These are phyloP conservation scores for Tephrocybe sp. DNA, from an alignment of 768 basidiomycete genomes.

Conservation along the genomic window DNA sequence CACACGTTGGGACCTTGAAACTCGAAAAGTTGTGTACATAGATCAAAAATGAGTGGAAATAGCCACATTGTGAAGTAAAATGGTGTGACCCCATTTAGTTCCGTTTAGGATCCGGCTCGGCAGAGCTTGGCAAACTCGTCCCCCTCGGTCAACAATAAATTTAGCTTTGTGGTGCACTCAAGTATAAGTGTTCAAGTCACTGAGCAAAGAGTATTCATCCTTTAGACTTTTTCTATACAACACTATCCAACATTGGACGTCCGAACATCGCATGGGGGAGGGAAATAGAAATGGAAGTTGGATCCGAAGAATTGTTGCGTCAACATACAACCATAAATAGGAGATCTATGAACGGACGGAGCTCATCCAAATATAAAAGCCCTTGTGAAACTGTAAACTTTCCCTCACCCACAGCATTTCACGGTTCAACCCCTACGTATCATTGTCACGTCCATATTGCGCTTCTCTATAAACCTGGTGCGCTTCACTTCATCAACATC, in stretches of 20 bases:
- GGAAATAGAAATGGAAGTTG: neutral
- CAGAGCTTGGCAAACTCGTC: constrained; percentile 1
- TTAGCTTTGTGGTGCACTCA: too few relatives aligned
- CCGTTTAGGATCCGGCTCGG: constrained; percentile 8
- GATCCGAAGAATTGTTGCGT: constrained; percentile 9
- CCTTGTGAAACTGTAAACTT: neutral
- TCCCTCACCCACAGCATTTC: neutral
- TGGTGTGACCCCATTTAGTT: neutral
- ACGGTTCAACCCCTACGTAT: too few relatives aligned
- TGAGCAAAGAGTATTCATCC: too few relatives aligned
- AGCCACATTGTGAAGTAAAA: neutral
- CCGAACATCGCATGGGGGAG: too few relatives aligned
- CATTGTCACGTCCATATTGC: too few relatives aligned
- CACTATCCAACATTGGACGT: too few relatives aligned
- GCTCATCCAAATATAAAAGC: constrained; percentile 3
- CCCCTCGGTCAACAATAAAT: too few relatives aligned
- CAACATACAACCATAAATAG: constrained; percentile 9
- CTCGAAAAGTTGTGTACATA: neutral
- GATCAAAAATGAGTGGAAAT: neutral
- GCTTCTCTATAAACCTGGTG: too few relatives aligned
- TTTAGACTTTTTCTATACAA: too few relatives aligned
- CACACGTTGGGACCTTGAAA: neutral
- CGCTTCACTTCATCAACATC: too few relatives aligned
- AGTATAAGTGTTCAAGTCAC: too few relatives aligned
- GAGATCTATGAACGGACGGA: constrained; percentile 8